Conservation (phyloP, 176 grass and related monocot genomes). For the Raddia guianensis region DNA sequence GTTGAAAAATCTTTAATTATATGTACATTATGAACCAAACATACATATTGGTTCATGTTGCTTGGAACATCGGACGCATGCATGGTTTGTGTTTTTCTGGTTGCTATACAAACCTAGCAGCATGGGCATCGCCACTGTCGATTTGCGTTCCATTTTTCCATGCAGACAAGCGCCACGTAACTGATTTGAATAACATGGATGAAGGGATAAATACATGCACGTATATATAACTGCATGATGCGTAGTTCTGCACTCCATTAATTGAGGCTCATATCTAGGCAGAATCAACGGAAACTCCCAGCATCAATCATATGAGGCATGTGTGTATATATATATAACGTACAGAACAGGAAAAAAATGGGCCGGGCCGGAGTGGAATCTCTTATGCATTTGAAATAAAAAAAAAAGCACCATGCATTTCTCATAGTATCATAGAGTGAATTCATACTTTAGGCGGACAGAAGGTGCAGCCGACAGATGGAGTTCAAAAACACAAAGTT, state of each 20-base stretch:
- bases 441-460: background rate
- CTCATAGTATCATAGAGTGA: background rate
- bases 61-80: background rate
- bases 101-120: background rate
- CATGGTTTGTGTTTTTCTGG: too few species aligned
- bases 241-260: background rate
- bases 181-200: background rate
- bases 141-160: background rate
- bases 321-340: background rate
- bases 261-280: conserved; percentile 29
- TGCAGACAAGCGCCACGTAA: background rate
- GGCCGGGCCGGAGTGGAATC: too few species aligned
- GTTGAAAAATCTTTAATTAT: too few species aligned
- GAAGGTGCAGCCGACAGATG: background rate
- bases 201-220: too few species aligned
- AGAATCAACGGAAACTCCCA: background rate
- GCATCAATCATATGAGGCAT: conserved; percentile 7
- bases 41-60: background rate
- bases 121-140: background rate
- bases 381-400: too few species aligned
- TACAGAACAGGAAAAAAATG: background rate
- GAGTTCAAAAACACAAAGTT: background rate
- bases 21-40: background rate
- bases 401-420: background rate
- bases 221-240: background rate